These are phyloP conservation scores for Arthrobotrys sinensis DNA, from an alignment of 2,329 filamentous ascomycete species.

Conservation along the genomic window DNA sequence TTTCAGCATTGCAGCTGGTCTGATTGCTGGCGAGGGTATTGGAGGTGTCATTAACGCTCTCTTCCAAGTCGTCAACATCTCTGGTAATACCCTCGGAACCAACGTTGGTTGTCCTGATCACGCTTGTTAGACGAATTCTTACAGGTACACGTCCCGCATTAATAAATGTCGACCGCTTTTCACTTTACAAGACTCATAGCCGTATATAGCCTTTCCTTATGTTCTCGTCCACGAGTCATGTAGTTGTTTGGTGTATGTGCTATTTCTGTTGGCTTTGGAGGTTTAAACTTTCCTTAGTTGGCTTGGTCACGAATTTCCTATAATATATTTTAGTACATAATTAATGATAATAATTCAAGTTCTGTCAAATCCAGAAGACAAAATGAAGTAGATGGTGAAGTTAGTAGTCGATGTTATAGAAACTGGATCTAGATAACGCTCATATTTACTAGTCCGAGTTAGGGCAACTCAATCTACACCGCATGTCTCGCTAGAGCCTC, in stretches of 20 bases:
- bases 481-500: no score
- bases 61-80: slow-evolving; percentile 68
- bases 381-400: no score
- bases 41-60: slow-evolving; percentile 76
- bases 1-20: slow-evolving; percentile 74
- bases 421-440: no score
- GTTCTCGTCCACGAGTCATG: slow-evolving; percentile 5
- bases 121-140: slow-evolving; percentile 36
- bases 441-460: no score
- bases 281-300: background rate
- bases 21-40: slow-evolving; percentile 77
- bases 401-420: no score
- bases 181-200: slow-evolving; percentile 25
- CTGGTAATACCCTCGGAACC: slow-evolving; percentile 67
- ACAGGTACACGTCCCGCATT: background rate
- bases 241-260: slow-evolving; percentile 24
- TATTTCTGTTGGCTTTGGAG: slow-evolving; percentile 16
- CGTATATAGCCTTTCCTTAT: slow-evolving; percentile 33
- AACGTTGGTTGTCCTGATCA: slow-evolving; percentile 68
- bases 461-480: no score
- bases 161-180: background rate
- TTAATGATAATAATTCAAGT: slow-evolving; percentile 30
- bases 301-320: slow-evolving; percentile 24
- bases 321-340: slow-evolving; percentile 22
- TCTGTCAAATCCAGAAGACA: background rate